phyloP scores from a whole-genome alignment of 345 rosid genomes.

The Gossypium turneri region DNA sequence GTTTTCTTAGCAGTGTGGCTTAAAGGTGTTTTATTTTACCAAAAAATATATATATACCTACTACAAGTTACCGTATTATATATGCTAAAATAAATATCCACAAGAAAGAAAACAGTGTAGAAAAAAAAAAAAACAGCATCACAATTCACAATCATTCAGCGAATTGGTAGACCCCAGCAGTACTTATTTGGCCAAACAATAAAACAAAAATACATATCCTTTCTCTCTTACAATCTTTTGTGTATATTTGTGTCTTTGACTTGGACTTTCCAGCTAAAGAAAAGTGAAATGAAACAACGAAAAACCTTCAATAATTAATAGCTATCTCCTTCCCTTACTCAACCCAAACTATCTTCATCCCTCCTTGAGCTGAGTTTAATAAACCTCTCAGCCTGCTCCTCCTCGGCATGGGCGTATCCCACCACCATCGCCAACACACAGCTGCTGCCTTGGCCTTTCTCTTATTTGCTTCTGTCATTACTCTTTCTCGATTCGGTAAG shows the following conservation, averaged over 20 bases:
- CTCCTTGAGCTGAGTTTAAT: neutral
- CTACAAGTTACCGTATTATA: no score
- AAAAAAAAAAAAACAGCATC: neutral
- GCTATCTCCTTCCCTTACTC: neutral
- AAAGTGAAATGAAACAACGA: neutral
- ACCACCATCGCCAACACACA: conserved; percentile 36
- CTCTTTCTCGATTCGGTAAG: conserved; percentile 36
- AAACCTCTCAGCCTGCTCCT: conserved; percentile 16
- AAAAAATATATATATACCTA: no score
- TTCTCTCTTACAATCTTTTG: conserved; percentile 17
- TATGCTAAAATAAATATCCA: no score
- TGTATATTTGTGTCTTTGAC: conserved; percentile 33
- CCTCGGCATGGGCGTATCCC: conserved; percentile 48
- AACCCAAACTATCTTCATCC: neutral
- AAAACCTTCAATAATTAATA: conserved; percentile 2
- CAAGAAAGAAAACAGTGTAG: no score
- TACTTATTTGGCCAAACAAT: conserved; percentile 27
- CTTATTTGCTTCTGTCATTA: conserved; percentile 39
- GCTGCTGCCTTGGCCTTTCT: conserved; percentile 51
- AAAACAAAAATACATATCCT: conserved; percentile 25
- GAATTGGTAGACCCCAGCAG: conserved; percentile 9
- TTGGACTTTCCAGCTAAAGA: conserved; percentile 17
- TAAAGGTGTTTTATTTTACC: no score
- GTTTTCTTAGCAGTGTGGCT: no score
- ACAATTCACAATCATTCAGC: conserved; percentile 24